Conservation (phyloP, 2,329 filamentous ascomycete species). For the Coniochaeta hoffmannii region DNA sequence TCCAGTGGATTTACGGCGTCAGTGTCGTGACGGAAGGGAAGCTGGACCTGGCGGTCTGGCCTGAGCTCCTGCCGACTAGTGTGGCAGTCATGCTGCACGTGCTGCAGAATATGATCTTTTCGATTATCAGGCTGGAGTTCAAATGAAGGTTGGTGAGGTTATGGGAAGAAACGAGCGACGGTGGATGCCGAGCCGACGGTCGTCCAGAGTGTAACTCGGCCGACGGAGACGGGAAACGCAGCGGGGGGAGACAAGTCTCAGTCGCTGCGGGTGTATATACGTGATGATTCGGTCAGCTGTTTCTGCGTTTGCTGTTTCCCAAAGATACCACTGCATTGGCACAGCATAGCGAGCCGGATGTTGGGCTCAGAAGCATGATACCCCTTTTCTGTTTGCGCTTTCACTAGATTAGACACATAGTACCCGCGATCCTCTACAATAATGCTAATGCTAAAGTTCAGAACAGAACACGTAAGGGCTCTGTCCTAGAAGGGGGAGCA, state of each 20-base stretch:
- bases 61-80: conserved; percentile 58
- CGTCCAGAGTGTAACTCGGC: too few relatives aligned
- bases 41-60: conserved; percentile 57
- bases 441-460: too few relatives aligned
- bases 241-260: too few relatives aligned
- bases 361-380: not conserved
- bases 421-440: too few relatives aligned
- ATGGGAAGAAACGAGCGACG: not conserved
- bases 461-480: too few relatives aligned
- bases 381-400: not conserved
- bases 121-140: conserved; percentile 59
- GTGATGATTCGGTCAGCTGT: not conserved
- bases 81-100: conserved; percentile 61
- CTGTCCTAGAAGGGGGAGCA: too few relatives aligned
- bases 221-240: too few relatives aligned
- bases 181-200: too few relatives aligned
- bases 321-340: not conserved
- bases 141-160: conserved; percentile 16
- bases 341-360: not conserved
- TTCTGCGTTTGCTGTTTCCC: not conserved
- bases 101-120: conserved; percentile 66
- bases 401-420: not conserved
- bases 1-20: conserved; percentile 51
- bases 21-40: conserved; percentile 59
- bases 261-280: too few relatives aligned